Conservation (phyloP, 2,329 filamentous ascomycete species). For the Dothistroma septosporum region DNA sequence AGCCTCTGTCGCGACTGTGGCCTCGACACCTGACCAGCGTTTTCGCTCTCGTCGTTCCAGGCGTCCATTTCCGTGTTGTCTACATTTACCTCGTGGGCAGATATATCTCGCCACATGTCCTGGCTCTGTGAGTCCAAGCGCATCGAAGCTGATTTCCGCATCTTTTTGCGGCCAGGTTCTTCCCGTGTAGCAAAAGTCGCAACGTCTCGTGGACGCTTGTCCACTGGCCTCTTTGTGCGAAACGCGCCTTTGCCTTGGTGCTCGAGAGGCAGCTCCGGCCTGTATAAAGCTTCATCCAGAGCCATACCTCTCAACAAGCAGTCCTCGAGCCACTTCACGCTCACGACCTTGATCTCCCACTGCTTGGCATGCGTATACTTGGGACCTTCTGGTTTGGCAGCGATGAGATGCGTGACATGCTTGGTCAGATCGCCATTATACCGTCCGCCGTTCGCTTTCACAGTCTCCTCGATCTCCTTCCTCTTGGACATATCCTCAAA, state of each 20-base stretch:
- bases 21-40: slow-evolving; percentile 2
- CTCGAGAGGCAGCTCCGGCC: slow-evolving; percentile 64
- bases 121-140: slow-evolving; percentile 76
- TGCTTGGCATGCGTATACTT: slow-evolving; percentile 85
- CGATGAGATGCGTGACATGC: slow-evolving; percentile 81
- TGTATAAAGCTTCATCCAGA: slow-evolving; percentile 79
- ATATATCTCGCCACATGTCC: slow-evolving; percentile 86
- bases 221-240: slow-evolving; percentile 42
- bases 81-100: slow-evolving; percentile 40
- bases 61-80: slow-evolving; percentile 23
- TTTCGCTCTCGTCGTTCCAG: slow-evolving; percentile 24
- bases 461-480: slow-evolving; percentile 63
- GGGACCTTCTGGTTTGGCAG: slow-evolving; percentile 70
- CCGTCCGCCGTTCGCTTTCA: slow-evolving; percentile 67
- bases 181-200: slow-evolving; percentile 23
- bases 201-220: slow-evolving; percentile 56
- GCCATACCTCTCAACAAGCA: slow-evolving; percentile 84
- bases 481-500: slow-evolving; percentile 65
- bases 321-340: slow-evolving; percentile 79
- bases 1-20: background rate
- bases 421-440: slow-evolving; percentile 87
- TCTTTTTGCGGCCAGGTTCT: slow-evolving; percentile 63
- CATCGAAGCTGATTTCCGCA: slow-evolving; percentile 81
- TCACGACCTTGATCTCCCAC: slow-evolving; percentile 78
- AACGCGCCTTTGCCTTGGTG: slow-evolving; percentile 75